These are phyloP conservation scores for Penicillium bialowiezense DNA, from an alignment of 495 filamentous ascomycete species.

Conservation along the genomic window DNA sequence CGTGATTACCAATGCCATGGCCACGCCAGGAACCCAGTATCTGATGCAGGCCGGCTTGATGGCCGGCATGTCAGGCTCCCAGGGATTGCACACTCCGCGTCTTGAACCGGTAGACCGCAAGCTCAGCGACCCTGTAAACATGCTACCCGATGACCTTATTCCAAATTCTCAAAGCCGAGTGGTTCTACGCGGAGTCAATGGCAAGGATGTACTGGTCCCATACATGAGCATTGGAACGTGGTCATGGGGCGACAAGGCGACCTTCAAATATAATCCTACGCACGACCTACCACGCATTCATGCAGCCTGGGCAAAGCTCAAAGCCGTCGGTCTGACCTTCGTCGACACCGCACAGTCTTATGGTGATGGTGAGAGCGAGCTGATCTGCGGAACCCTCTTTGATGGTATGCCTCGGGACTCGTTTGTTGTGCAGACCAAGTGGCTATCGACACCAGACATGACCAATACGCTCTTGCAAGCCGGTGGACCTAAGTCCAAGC, in stretches of 20 bases:
- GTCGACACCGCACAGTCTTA: constrained; percentile 43
- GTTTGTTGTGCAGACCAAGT: constrained; percentile 29
- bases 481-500: constrained; percentile 14
- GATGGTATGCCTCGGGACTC: constrained; percentile 30
- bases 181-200: constrained; percentile 8
- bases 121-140: constrained; percentile 17
- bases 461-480: constrained; percentile 17
- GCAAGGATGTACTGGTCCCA: constrained; percentile 25
- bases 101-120: constrained; percentile 20
- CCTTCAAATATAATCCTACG: constrained; percentile 30
- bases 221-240: constrained; percentile 37
- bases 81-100: constrained; percentile 29
- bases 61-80: constrained; percentile 33
- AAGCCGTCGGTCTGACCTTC: constrained; percentile 29
- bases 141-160: constrained; percentile 16
- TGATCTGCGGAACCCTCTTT: constrained; percentile 33
- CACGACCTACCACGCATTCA: constrained; percentile 28
- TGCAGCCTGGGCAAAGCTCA: constrained; percentile 32
- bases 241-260: constrained; percentile 43
- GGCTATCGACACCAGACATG: constrained; percentile 13
- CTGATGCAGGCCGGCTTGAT: constrained; percentile 36
- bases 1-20: no score
- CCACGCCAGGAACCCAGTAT: constrained; percentile 22
- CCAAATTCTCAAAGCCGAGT: constrained; percentile 19
- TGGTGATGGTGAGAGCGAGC: constrained; percentile 38